Evolutionary conservation across 208 protist species (phyloP), one percentile per base, ranked within the genome.

Genomic region (Endotrypanum monterogeii): DNA sequence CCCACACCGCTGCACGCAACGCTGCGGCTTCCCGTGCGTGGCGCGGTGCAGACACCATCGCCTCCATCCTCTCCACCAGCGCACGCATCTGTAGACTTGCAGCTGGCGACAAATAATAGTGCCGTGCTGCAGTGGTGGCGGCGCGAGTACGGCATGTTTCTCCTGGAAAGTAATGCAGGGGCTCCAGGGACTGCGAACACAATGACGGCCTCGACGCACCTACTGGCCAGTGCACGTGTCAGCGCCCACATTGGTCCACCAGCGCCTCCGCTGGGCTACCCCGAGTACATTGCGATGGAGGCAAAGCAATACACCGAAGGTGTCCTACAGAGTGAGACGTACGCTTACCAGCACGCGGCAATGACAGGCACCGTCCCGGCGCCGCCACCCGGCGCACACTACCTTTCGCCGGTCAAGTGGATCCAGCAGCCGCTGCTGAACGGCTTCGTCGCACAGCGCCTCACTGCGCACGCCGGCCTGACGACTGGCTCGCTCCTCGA

Each of bases 401-500:
- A 72, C 46, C 61, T 69, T 44, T 61, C 66, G 0, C 76, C 84
- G 5, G 76, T 79, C 16, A 70, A 82, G 23, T 94, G 90, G 88
- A 37, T 94, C 2, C 76, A 73, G 58, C 90, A 94, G 81, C 80
- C 72, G 18, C 73, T 94, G 76, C 78, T 90, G 4, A 86, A 94
- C 72, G 90, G 90, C 67, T 83, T 89, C 62, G 78, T 94, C 28
- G 80, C 82, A 50, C 88, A 83, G 30, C 87, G 87, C 25, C 83
- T 91, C 20, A 76, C 80, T 1, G 88, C 86, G 16, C 86, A 91
- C 71, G 65, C 73, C 2, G 87, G 86, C 14, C 83, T 89, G 66
- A 82, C 79, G 28, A 83, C 73, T 16, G 66, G 54, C 14, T 46
- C 61, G n/a, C 76, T 87, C 60, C 68, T 87, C 1, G 74, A 85